Evolutionary conservation across 2,329 filamentous ascomycete species (phyloP), one percentile per base, ranked within the genome.

Genomic region (Atkinsonella texensis): DNA sequence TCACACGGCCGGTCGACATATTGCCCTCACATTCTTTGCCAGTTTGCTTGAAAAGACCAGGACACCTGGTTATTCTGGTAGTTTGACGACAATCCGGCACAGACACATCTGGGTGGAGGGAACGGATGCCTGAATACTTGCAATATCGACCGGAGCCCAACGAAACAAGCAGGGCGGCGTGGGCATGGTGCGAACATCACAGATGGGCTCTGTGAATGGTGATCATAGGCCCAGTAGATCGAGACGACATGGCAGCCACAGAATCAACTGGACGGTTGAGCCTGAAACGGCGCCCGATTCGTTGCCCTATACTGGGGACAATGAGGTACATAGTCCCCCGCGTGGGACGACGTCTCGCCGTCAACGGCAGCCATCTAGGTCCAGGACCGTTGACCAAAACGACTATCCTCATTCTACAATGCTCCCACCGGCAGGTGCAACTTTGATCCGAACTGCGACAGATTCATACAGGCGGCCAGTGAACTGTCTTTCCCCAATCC

Each of bases 281-380:
- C 52, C 52, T 28, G 53, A 51, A 18, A 48, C 46, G 54, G 53
- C 44, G 53, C 56, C 53, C 58, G 54, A 63, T 57, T 59, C 61
- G 55, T 56, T 56, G 55, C 60, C 64, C 58, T 60, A 59, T 59
- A 55, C 56, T 53, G 57, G 59, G 51, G 57, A 48, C 56, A 59
- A 58, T 52, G 52, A 54, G 51, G 55, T 67, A 65, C 63, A 66
- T 61, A 67, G 63, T 52, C 58, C 59, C 56, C 59, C 58, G 57
- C 59, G 63, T 57, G 59, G 59, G 56, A 59, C 62, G 46, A 52
- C 59, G 56, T 53, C 59, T 56, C 54, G 55, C 58, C 51, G 54
- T 53, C 43, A 56, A 52, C 54, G 58, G 46, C 45, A 58, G 49
- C 41, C 33, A 18, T 46, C 49, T 18, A 49, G 45, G 46, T 55